Conservation (phyloP, 441 rosid genomes). For the Mallotus japonicus region DNA sequence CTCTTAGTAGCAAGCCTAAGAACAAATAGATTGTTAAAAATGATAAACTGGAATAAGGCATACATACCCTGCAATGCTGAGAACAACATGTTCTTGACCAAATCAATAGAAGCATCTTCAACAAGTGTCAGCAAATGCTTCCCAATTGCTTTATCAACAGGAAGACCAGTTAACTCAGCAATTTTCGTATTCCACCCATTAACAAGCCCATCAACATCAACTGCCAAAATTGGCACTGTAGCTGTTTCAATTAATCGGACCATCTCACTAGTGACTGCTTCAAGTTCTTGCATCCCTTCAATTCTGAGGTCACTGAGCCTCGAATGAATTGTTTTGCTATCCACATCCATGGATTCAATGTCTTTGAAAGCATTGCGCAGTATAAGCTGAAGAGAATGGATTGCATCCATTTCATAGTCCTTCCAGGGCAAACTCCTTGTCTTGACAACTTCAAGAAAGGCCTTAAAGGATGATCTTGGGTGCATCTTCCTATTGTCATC, state of each 20-base stretch:
- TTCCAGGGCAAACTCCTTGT: conserved; percentile 91
- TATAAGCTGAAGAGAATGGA: conserved; percentile 92
- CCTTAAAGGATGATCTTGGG: conserved; percentile 94
- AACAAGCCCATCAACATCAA: conserved; percentile 77
- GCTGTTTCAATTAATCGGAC: conserved; percentile 95
- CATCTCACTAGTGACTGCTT: conserved; percentile 95
- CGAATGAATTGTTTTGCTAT: conserved; percentile 50
- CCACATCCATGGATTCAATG: conserved; percentile 41
- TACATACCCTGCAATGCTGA: conserved; percentile 79
- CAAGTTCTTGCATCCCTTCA: conserved; percentile 84
- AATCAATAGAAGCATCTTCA: conserved; percentile 75
- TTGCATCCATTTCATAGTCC: conserved; percentile 97
- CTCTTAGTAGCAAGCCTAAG: background rate
- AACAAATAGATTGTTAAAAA: background rate
- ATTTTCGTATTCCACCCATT: conserved; percentile 96
- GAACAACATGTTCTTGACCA: conserved; percentile 61
- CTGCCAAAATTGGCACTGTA: conserved; percentile 82
- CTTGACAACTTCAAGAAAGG: conserved; percentile 88
- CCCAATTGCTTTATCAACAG: conserved; percentile 83
- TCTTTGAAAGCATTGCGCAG: conserved; percentile 81
- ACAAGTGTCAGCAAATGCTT: conserved; percentile 74
- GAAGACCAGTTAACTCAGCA: conserved; percentile 78
- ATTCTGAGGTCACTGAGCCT: conserved; percentile 72
- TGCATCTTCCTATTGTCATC: conserved; percentile 92
- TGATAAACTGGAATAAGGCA: conserved; percentile 21